Conservation (phyloP, 2,329 filamentous ascomycete genomes). For the Aspergillus ustus region DNA sequence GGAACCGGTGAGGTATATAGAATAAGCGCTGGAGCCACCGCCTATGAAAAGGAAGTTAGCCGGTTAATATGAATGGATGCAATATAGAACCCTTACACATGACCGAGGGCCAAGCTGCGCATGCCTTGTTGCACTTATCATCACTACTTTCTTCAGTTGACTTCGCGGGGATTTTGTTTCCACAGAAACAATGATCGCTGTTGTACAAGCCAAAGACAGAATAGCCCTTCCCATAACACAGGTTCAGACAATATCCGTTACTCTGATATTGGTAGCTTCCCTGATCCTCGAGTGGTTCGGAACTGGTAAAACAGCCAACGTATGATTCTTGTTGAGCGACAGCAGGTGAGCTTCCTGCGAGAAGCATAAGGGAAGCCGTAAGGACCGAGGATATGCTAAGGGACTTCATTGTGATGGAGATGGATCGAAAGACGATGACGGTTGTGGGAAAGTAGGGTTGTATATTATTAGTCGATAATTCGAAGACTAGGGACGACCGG, state of each 20-base stretch:
- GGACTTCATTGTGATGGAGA: conserved; percentile 31
- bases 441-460: conserved; percentile 8
- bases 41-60: conserved; percentile 45
- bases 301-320: conserved; percentile 58
- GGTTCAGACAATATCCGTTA: conserved; percentile 58
- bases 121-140: conserved; percentile 66
- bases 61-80: conserved; percentile 26
- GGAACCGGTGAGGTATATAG: conserved; percentile 58
- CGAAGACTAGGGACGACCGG: conserved; percentile 42
- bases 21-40: conserved; percentile 59
- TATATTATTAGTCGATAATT: conserved; percentile 25
- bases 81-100: conserved; percentile 62
- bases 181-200: conserved; percentile 73
- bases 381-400: conserved; percentile 33
- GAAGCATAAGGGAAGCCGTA: conserved; percentile 30
- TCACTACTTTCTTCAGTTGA: conserved; percentile 58
- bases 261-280: conserved; percentile 59
- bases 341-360: conserved; percentile 28
- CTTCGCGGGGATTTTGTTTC: conserved; percentile 67
- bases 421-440: conserved; percentile 15
- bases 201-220: conserved; percentile 67
- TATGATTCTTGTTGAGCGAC: conserved; percentile 26
- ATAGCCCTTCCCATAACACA: conserved; percentile 54
- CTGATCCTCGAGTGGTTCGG: conserved; percentile 52
- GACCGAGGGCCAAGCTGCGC: conserved; percentile 65